Percentiles rank a stretch among this genome's conserved stretches.
These are phyloP conservation scores for Sporothrix brunneoviolacea DNA, from an alignment of 2,329 filamentous ascomycete species.

Conservation along the genomic window DNA sequence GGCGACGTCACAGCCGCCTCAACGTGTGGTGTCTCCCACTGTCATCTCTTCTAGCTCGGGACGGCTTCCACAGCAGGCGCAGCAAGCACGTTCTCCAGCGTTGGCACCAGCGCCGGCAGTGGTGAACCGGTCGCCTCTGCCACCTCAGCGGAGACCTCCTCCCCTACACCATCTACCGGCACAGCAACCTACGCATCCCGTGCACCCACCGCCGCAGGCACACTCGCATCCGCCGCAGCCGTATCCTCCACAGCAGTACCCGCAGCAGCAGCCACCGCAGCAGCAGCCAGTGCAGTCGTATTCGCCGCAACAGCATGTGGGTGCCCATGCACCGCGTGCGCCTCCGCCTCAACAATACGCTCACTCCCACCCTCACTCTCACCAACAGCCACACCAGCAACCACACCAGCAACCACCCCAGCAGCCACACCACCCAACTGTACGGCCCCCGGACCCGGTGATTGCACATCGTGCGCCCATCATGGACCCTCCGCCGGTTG, in stretches of 20 bases:
- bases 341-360: not conserved
- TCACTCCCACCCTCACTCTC: not conserved
- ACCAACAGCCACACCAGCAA: not conserved
- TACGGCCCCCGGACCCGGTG: constrained; percentile 9
- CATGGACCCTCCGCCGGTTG: constrained; percentile 23
- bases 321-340: not conserved
- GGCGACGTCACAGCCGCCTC: too few relatives aligned
- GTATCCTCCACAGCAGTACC: too few relatives aligned
- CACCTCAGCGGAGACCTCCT: too few relatives aligned
- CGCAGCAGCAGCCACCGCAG: not conserved
- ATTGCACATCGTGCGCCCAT: constrained; percentile 20
- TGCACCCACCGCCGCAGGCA: too few relatives aligned
- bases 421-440: not conserved
- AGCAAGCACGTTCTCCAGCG: not conserved
- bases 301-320: not conserved
- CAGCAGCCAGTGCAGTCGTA: not conserved
- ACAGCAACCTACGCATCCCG: too few relatives aligned
- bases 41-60: too few relatives aligned
- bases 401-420: not conserved
- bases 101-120: not conserved
- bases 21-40: too few relatives aligned
- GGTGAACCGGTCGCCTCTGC: too few relatives aligned
- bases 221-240: too few relatives aligned
- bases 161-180: too few relatives aligned
- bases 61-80: too few relatives aligned